Evolutionary conservation across 495 filamentous ascomycete species (phyloP).

Genomic region (Hypoxylon perforatum): DNA sequence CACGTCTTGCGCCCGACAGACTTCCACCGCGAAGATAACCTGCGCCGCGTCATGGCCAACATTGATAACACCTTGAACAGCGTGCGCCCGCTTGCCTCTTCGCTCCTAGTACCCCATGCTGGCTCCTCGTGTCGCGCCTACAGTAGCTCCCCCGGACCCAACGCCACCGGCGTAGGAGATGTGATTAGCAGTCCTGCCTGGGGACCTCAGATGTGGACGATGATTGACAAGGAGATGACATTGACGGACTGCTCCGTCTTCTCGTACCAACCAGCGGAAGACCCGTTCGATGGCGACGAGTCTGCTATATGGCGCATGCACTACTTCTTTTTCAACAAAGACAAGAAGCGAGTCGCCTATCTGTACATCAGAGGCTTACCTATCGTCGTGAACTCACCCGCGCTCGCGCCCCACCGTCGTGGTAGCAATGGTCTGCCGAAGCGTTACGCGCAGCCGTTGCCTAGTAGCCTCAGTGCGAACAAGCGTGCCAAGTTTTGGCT

Average conservation of each 20-base stretch:
- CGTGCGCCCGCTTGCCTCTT: slow-evolving; percentile 70
- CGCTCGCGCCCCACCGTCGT: slow-evolving; percentile 42
- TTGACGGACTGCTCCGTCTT: slow-evolving; percentile 87
- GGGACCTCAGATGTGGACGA: slow-evolving; percentile 88
- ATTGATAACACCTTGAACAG: slow-evolving; percentile 88
- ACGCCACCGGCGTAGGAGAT: slow-evolving; percentile 38
- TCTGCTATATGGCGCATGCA: slow-evolving; percentile 93
- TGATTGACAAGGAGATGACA: slow-evolving; percentile 91
- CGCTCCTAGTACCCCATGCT: slow-evolving; percentile 38
- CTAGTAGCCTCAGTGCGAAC: slow-evolving; percentile 52
- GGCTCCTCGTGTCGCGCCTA: slow-evolving; percentile 39
- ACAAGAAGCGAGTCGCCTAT: slow-evolving; percentile 93
- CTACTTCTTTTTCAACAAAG: slow-evolving; percentile 97
- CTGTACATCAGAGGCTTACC: slow-evolving; percentile 88
- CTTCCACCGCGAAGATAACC: slow-evolving; percentile 80
- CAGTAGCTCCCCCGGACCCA: slow-evolving; percentile 44
- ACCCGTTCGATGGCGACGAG: slow-evolving; percentile 87
- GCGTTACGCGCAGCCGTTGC: slow-evolving; percentile 37
- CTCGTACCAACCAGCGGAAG: slow-evolving; percentile 85
- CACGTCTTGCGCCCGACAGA: slow-evolving; percentile 87
- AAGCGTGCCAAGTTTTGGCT: slow-evolving; percentile 89
- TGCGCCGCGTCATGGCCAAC: slow-evolving; percentile 81
- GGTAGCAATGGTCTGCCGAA: slow-evolving; percentile 52
- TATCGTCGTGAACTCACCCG: slow-evolving; percentile 78
- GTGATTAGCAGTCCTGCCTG: slow-evolving; percentile 63